phyloP scores from a whole-genome alignment of 148 eudicot species.

The Dysphania ambrosioides region DNA sequence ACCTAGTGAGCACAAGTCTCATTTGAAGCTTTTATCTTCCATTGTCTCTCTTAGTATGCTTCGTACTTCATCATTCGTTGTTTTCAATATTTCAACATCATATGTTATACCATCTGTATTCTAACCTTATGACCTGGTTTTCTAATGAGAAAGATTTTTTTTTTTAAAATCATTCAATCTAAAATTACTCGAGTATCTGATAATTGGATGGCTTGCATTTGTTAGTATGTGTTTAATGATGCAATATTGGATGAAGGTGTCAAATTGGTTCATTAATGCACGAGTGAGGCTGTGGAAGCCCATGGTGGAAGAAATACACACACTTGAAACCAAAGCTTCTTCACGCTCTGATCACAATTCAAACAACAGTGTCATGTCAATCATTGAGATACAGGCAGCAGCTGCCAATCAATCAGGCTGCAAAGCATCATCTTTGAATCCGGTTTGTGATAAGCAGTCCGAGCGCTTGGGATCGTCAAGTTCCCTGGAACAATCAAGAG shows the following conservation, averaged over 20 bases:
- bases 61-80: no score
- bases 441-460: constrained; percentile 17
- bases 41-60: no score
- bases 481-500: constrained; percentile 14
- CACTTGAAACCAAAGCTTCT: constrained; percentile 50
- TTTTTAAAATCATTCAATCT: no score
- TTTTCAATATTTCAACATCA: no score
- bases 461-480: constrained; percentile 28
- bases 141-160: no score
- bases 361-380: constrained; percentile 19
- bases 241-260: constrained; percentile 17
- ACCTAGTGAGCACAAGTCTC: no score
- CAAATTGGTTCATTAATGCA: constrained; percentile 49
- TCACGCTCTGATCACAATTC: constrained; percentile 31
- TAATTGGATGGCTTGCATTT: not conserved
- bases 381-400: constrained; percentile 14
- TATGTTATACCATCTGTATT: not conserved
- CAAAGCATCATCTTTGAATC: constrained; percentile 2
- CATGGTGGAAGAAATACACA: constrained; percentile 77
- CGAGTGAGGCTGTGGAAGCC: constrained; percentile 76
- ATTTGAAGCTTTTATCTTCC: no score
- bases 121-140: no score
- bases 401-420: constrained; percentile 17
- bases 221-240: not conserved
- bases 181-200: no score